Evolutionary conservation across 306 rosid genomes (phyloP).

Genomic region (Prunus salicina): DNA sequence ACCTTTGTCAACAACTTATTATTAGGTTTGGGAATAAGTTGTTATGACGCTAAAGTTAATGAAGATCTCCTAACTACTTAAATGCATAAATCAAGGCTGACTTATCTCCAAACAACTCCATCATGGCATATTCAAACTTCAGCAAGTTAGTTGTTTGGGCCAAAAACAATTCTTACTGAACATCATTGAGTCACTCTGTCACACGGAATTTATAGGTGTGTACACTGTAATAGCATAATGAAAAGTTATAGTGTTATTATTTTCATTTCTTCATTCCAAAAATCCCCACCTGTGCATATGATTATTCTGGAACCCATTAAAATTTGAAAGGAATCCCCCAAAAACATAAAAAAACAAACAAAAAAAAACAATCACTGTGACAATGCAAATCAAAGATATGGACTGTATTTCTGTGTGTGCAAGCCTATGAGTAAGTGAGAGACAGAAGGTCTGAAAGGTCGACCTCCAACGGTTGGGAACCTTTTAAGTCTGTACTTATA

Average conservation of each 20-base stretch:
- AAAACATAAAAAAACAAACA: no score
- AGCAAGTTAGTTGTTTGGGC: not conserved
- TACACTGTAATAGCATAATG: not conserved
- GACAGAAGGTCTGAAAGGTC: no score
- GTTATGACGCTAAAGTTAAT: not conserved
- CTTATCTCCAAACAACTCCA: not conserved
- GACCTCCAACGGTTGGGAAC: not conserved
- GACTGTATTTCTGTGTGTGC: not conserved
- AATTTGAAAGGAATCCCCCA: not conserved
- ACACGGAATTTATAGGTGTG: not conserved
- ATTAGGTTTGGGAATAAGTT: not conserved
- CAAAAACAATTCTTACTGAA: not conserved
- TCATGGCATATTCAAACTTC: not conserved
- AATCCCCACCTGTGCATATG: not conserved
- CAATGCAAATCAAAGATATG: not conserved
- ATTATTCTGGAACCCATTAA: not conserved
- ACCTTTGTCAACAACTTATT: not conserved
- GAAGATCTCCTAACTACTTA: not conserved
- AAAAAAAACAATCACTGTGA: not conserved
- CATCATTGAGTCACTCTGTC: not conserved
- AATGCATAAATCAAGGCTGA: not conserved
- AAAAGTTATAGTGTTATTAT: not conserved
- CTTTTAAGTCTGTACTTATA: not conserved
- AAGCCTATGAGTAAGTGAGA: no score
- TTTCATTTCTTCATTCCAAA: not conserved